phyloP scores from a whole-genome alignment of 495 filamentous ascomycete genomes.

The Penicillium egyptiacum region DNA sequence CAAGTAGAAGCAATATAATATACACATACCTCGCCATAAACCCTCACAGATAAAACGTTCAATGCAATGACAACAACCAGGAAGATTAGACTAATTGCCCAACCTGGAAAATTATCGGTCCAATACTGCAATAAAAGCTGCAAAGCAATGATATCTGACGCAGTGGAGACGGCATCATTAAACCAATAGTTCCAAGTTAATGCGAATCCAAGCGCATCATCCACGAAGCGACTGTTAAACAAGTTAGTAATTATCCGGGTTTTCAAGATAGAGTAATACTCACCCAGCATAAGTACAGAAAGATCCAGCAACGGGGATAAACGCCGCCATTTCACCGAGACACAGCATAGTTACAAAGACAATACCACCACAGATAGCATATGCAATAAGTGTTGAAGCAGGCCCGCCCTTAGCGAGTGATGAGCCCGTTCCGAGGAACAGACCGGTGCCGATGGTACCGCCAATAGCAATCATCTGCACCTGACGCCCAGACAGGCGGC shows the following conservation, averaged over 20 bases:
- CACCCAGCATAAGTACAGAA: conserved; percentile 55
- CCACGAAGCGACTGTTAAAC: conserved; percentile 50
- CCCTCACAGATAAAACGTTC: conserved; percentile 52
- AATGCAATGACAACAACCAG: conserved; percentile 48
- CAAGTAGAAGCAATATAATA: background rate
- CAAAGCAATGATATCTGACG: conserved; percentile 54
- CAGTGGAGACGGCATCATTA: conserved; percentile 58
- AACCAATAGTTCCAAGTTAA: conserved; percentile 61
- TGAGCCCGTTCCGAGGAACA: conserved; percentile 62
- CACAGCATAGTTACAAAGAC: conserved; percentile 52
- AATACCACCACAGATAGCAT: conserved; percentile 48
- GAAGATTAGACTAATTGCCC: conserved; percentile 54
- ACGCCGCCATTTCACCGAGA: conserved; percentile 53
- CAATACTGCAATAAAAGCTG: conserved; percentile 55
- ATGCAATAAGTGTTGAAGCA: conserved; percentile 61
- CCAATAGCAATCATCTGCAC: conserved; percentile 65
- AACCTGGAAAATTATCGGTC: conserved; percentile 52
- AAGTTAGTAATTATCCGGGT: conserved; percentile 6
- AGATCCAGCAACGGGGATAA: conserved; percentile 50
- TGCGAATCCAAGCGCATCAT: conserved; percentile 56
- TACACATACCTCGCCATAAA: conserved; percentile 53
- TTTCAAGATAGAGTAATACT: conserved; percentile 10
- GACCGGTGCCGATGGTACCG: conserved; percentile 64
- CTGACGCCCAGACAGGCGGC: conserved; percentile 48
- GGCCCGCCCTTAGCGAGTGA: conserved; percentile 61